These are phyloP conservation scores for Escallonia herrerae DNA, from an alignment of 129 eudicot species.

Conservation along the genomic window DNA sequence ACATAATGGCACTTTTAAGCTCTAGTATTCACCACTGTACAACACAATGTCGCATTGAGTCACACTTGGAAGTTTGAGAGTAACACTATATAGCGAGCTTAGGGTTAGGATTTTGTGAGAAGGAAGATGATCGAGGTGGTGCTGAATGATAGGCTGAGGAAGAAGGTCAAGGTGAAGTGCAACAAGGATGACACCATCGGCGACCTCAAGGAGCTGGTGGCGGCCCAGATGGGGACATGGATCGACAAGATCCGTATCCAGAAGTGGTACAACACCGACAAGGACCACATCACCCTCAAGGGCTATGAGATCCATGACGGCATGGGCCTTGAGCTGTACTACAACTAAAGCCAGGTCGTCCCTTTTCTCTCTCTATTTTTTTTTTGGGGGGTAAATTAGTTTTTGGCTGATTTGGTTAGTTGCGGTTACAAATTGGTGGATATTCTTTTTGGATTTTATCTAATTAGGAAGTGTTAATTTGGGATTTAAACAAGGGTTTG, in stretches of 20 bases:
- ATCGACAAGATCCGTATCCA: conserved; percentile 73
- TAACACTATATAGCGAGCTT: too few species aligned
- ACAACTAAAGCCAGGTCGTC: conserved; percentile 25
- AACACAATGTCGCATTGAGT: too few species aligned
- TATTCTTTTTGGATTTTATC: too few species aligned
- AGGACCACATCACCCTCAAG: conserved; percentile 74
- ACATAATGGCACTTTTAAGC: too few species aligned
- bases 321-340: conserved; percentile 93
- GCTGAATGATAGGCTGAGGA: conserved; percentile 75
- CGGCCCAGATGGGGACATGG: conserved; percentile 77
- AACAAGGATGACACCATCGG: conserved; percentile 91
- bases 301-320: conserved; percentile 88
- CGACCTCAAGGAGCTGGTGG: conserved; percentile 81
- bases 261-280: conserved; percentile 78
- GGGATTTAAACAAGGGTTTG: too few species aligned
- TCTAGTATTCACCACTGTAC: too few species aligned
- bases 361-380: too few species aligned
- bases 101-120: conserved; percentile 1
- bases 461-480: too few species aligned
- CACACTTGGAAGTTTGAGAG: too few species aligned
- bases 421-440: too few species aligned
- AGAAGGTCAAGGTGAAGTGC: conserved; percentile 90
- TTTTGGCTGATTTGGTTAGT: too few species aligned
- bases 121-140: conserved; percentile 77
- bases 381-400: too few species aligned